Evolutionary conservation across 169 alveolate genomes (phyloP), one percentile per base, ranked within the genome.

Genomic region (Cryptosporidium meleagridis): DNA sequence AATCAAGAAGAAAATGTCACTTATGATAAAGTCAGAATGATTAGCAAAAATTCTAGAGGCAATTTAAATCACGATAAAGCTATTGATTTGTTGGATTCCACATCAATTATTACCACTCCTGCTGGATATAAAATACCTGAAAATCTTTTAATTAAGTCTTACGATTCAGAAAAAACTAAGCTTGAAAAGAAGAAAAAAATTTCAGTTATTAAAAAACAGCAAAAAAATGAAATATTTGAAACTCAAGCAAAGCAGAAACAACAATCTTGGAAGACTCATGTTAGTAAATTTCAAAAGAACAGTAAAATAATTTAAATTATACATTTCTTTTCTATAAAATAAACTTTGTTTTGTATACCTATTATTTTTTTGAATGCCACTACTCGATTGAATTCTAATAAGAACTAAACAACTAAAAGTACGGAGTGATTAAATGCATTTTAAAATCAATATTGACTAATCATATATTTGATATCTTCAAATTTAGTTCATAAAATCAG

Each of bases 141-240:
- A 51, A 80, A 29, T 29, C 53, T 80, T 12, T 12, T 80, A 39
- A 44, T 80, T 23, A 80, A 62, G 33, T 44, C 89, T 5, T 26
- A 29, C 9, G 89, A 80, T 21, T 39, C 68, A 1, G 89, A 80
- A n/a, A 33, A 61, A 16, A 65, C 70, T 23, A 80, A 62, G 14
- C 35, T 35, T 35, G 89, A 61, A 4, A 80, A 80, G 53, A 80
- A 37, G 55, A 80, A 21, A 31, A 80, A 80, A 48, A 37, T 80
- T 18, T 80, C 89, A 4, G 68, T 51, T n/a, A 80, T 80, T 26
- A 80, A 80, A 37, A 80, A 80, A 23, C 89, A 80, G n/a, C 89
- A 80, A 44, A 59, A 48, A 26, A 48, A 44, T 23, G 89, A 80
- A 6, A 29, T 80, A 2, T 8, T 80, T 12, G 89, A 80, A 23